These are phyloP conservation scores for Hibiscus trionum DNA, from an alignment of 345 rosid species.

Conservation along the genomic window DNA sequence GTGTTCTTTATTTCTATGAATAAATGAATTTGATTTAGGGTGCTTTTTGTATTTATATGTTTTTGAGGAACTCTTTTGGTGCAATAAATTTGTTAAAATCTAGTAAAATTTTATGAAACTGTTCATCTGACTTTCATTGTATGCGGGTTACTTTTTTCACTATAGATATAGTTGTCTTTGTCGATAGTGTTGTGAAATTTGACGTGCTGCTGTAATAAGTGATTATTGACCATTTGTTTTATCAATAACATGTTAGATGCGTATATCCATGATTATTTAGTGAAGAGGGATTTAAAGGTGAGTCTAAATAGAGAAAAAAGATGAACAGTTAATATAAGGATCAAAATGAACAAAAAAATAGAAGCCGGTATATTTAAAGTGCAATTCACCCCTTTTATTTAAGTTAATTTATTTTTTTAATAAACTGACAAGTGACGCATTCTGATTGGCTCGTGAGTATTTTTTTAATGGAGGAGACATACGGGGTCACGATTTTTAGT, in stretches of 20 bases:
- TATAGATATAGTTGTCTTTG: slow-evolving; percentile 14
- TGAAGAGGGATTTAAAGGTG: slow-evolving; percentile 82
- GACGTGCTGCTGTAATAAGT: neutral
- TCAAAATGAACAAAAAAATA: too few species aligned
- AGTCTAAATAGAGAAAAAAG: too few species aligned
- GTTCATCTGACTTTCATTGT: neutral
- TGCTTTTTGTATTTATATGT: neutral
- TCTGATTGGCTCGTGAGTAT: too few species aligned
- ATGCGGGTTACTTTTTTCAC: neutral
- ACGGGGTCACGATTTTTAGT: too few species aligned
- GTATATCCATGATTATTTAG: slow-evolving; percentile 90
- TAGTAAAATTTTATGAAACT: neutral
- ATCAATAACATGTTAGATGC: slow-evolving; percentile 73
- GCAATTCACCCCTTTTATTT: too few species aligned
- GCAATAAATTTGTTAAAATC: neutral
- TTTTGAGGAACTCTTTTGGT: neutral
- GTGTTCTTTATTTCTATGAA: neutral
- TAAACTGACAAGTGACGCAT: too few species aligned
- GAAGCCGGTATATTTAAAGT: too few species aligned
- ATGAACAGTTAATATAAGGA: too few species aligned
- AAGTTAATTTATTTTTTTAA: too few species aligned
- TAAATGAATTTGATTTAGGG: neutral
- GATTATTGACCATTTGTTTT: neutral
- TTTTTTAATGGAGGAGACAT: too few species aligned
- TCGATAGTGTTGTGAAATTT: slow-evolving; percentile 1